Evolutionary conservation across 129 eudicot genomes (phyloP).

Genomic region (Logfia minima): DNA sequence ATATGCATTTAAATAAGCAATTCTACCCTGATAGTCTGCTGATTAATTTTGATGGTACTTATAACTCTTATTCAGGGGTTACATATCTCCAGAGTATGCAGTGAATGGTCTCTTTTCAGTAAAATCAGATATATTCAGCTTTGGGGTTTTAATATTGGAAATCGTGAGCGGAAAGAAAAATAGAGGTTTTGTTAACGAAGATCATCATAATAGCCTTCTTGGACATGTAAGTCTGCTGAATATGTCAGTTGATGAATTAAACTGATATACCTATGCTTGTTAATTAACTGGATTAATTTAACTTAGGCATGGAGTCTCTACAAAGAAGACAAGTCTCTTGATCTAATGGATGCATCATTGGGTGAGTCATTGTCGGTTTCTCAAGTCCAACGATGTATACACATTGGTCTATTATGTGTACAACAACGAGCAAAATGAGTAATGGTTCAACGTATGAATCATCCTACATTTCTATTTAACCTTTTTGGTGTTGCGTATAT

Average conservation of each 20-base stretch:
- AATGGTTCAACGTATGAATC: background rate
- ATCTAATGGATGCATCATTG: conserved; percentile 22
- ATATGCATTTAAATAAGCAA: background rate
- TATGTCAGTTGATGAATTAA: too few relatives aligned
- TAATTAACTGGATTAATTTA: too few relatives aligned
- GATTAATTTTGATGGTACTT: background rate
- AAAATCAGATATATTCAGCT: conserved; percentile 23
- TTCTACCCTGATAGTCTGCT: background rate
- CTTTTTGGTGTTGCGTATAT: background rate
- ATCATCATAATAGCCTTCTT: background rate
- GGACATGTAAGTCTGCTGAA: background rate
- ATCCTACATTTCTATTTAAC: background rate
- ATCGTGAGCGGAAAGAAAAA: conserved; percentile 5
- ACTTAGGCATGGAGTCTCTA: conserved; percentile 43
- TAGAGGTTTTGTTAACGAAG: conserved; percentile 18
- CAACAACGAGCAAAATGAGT: conserved; percentile 38
- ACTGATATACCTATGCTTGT: background rate
- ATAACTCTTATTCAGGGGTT: background rate
- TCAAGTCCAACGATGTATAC: conserved; percentile 33
- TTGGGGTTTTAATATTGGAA: background rate
- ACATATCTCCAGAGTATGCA: background rate
- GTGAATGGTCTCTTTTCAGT: background rate
- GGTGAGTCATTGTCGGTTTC: background rate
- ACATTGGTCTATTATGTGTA: conserved; percentile 39
- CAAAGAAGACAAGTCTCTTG: conserved; percentile 36